A percentile compares a stretch with the other conserved stretches of the same genome.
Evolutionary conservation across 306 rosid genomes (phyloP).

Genomic region (Arachis hypogaea): DNA sequence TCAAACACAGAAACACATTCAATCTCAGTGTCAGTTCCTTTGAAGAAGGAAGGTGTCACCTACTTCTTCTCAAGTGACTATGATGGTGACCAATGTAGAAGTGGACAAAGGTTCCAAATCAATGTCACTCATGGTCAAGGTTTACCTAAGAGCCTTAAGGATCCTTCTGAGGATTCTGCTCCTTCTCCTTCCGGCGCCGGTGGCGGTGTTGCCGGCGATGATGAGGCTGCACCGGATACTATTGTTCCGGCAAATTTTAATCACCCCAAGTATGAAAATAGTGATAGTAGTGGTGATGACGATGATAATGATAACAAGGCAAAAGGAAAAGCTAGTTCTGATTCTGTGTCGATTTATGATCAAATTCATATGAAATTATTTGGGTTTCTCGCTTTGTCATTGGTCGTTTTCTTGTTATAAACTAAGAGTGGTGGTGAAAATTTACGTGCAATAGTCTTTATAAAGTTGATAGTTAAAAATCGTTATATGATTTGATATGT

Average conservation of each 20-base stretch:
- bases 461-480: too few species aligned
- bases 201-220: slow-evolving; percentile 49
- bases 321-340: slow-evolving; percentile 49
- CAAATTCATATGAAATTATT: slow-evolving; percentile 34
- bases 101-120: slow-evolving; percentile 73
- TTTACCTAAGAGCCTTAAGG: slow-evolving; percentile 51
- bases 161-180: slow-evolving; percentile 51
- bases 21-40: slow-evolving; percentile 64
- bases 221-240: slow-evolving; percentile 74
- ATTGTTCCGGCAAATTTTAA: slow-evolving; percentile 79
- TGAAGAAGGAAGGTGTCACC: slow-evolving; percentile 65
- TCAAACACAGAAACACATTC: slow-evolving; percentile 52
- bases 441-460: too few species aligned
- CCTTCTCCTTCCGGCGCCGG: slow-evolving; percentile 61
- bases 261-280: slow-evolving; percentile 52
- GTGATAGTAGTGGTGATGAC: too few species aligned
- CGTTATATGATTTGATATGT: too few species aligned
- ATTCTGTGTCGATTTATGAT: slow-evolving; percentile 28
- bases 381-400: slow-evolving; percentile 35
- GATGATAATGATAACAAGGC: slow-evolving; percentile 27
- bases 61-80: slow-evolving; percentile 85
- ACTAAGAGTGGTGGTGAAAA: too few species aligned
- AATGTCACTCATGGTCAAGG: slow-evolving; percentile 80
- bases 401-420: slow-evolving; percentile 36
- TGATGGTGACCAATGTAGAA: slow-evolving; percentile 86